These are phyloP conservation scores for Nakaseomyces uthaithaninus DNA, from an alignment of 1,139 yeast species.

Conservation along the genomic window DNA sequence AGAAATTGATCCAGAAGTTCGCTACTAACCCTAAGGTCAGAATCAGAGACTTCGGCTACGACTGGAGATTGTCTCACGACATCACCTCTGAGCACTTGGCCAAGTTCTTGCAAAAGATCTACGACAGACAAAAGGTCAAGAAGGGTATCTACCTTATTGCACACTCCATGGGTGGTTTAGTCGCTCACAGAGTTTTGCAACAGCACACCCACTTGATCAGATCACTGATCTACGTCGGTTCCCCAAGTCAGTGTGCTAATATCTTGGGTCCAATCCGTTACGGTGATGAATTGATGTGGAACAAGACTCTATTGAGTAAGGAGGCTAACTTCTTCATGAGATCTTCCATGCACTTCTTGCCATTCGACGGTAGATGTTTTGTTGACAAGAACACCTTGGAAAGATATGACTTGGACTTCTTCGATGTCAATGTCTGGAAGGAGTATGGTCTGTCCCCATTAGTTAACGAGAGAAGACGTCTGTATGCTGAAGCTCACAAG, in stretches of 20 bases:
- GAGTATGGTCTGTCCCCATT: slow-evolving; percentile 68
- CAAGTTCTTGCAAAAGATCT: slow-evolving; percentile 39
- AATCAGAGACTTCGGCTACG: slow-evolving; percentile 76
- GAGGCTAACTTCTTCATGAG: slow-evolving; percentile 87
- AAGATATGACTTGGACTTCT: slow-evolving; percentile 61
- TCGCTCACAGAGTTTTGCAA: slow-evolving; percentile 73
- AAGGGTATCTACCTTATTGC: slow-evolving; percentile 65
- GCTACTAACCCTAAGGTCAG: slow-evolving; percentile 50
- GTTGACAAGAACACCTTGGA: slow-evolving; percentile 51
- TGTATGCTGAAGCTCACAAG: not conserved
- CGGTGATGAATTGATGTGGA: slow-evolving; percentile 72
- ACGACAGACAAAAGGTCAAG: slow-evolving; percentile 32
- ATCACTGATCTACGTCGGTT: slow-evolving; percentile 72
- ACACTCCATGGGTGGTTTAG: slow-evolving; percentile 90
- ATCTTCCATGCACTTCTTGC: slow-evolving; percentile 69
- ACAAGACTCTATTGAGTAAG: slow-evolving; percentile 65
- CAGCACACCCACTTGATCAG: slow-evolving; percentile 58
- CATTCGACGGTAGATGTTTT: slow-evolving; percentile 66
- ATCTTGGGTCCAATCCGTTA: slow-evolving; percentile 76
- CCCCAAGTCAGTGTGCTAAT: slow-evolving; percentile 77
- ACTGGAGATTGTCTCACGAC: slow-evolving; percentile 76
- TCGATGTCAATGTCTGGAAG: slow-evolving; percentile 74
- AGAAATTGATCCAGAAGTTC: slow-evolving; percentile 49
- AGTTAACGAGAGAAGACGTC: slow-evolving; percentile 39
- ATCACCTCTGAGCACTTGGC: slow-evolving; percentile 44